Conservation (phyloP, 1,284 basidiomycete species). For the Uromyces viciae-fabae region DNA sequence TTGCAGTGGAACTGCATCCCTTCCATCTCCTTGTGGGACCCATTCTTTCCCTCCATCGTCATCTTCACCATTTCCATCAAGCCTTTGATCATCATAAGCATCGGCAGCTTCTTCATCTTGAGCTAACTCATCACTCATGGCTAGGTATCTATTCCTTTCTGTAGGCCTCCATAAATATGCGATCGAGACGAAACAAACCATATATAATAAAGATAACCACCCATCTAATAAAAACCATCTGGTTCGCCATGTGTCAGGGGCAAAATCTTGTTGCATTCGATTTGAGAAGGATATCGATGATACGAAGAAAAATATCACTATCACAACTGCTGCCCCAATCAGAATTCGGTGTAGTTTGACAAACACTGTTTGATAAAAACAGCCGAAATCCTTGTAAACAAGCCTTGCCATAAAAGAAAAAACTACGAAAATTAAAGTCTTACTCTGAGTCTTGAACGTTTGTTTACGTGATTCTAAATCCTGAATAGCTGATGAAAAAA, state of each 20-base stretch:
- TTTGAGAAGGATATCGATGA: slow-evolving; percentile 87
- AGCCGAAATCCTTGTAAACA: slow-evolving; percentile 55
- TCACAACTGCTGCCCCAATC: slow-evolving; percentile 74
- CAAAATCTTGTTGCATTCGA: slow-evolving; percentile 84
- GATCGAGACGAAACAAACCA: slow-evolving; percentile 73
- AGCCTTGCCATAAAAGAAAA: neutral
- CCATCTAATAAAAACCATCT: slow-evolving; percentile 97
- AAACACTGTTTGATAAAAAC: slow-evolving; percentile 58
- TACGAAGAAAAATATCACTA: slow-evolving; percentile 84
- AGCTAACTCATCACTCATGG: slow-evolving; percentile 77
- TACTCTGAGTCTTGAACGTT: slow-evolving; percentile 43
- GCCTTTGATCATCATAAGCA: slow-evolving; percentile 51
- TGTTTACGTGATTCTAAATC: slow-evolving; percentile 41
- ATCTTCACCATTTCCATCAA: slow-evolving; percentile 56
- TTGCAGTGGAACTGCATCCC: slow-evolving; percentile 45
- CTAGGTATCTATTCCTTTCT: slow-evolving; percentile 81
- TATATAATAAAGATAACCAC: slow-evolving; percentile 82
- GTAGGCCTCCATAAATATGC: slow-evolving; percentile 92
- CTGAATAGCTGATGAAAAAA: slow-evolving; percentile 13
- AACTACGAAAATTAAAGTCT: neutral
- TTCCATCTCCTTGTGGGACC: slow-evolving; percentile 43
- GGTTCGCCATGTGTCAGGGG: slow-evolving; percentile 84
- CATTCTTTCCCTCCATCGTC: slow-evolving; percentile 54
- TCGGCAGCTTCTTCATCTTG: slow-evolving; percentile 68
- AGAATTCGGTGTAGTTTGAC: slow-evolving; percentile 75